Base-by-base conservation (phyloP, 768 basidiomycete species). In the Trametes cingulata region DNA sequence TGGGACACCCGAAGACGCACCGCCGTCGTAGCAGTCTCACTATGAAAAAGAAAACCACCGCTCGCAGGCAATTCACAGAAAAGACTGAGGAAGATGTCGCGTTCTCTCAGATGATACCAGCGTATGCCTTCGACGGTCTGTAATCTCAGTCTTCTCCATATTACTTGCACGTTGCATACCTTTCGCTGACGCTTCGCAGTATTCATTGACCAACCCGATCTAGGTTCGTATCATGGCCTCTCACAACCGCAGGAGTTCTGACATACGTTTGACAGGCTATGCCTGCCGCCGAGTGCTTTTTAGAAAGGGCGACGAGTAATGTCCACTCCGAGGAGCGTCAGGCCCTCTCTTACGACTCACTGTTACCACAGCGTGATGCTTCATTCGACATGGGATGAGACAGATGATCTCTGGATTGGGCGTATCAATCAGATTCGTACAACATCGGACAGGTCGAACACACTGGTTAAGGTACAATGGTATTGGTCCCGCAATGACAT, bases 401-500 rank as follows among this genome's bases (percentile, higher is more conserved):
- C 48, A 5, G 54, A 42, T 19, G 56, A 66, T 24, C 25, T 60
- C n/a, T 66, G 65, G 65, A 19, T 62, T 13, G 62, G 65, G 1
- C 47, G 24, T 0, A 64, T 66, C 14, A 4, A 1, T 6, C 36
- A 61, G 14, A 57, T 66, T 17, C 62, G 62, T n/a, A 36, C 45
- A 1, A 29, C 12, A 4, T 20, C 20, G 5, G 60, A 58, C 24
- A 25, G 40, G 6, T 8, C 13, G 27, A 39, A 57, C 2, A 43
- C 52, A 3, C 41, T 61, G n/a, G 61, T 60, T 17, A 59, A 58
- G 25, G 48, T 67, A 1, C 37, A 27, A 1, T 67, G 66, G 66
- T 64, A 64, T 39, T 67, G 54, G 57, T 64, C 66, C 0, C 47
- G 54, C 2, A 58, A 56, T 14, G 65, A 66, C 43, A 29, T 62